Base-by-base conservation (phyloP, 2,329 filamentous ascomycete genomes). In the Kalaharituber pfeilii region DNA sequence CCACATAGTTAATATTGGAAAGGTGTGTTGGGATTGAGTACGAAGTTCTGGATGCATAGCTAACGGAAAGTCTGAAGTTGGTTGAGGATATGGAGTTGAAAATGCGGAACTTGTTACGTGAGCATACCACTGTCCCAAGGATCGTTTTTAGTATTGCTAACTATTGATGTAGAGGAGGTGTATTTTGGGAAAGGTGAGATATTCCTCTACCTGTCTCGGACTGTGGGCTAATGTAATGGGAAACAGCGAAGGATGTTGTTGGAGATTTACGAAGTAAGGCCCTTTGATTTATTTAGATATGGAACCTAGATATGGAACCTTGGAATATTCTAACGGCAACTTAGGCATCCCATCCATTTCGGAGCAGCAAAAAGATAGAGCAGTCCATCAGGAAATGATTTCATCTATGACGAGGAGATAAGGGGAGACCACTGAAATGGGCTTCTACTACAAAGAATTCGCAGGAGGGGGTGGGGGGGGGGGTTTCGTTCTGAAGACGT, bases 1-100 rank as follows among this genome's bases (percentile, higher is more conserved):
- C 68, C 91, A 98, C 73, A 91, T 98, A 64, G 85, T 84, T 64
- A 98, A 98, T 70, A 86, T 96, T 57, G 91, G 91, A 55, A 59
- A 62, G 45, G 52, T 53, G 22, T 15, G 13, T 22, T 27, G 18
- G 11, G 3, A 25, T 13, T 29, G 28, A 44, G 26, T 13, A 20
- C 36, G 11, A 13, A 24, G 36, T 20, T 15, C 8, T 24, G 18
- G 5, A 11, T n/a, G 11, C 9, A 27, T 49, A 18, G 24, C 24
- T 53, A 15, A n/a, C n/a, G n/a, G n/a, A n/a, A n/a, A n/a, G n/a
- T n/a, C n/a, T n/a, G n/a, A n/a, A 82, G 60, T 75, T 98, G 66
- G 88, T 98, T 52, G 91, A 98, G 74, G 91, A 98, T 69, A 96
- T 98, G 91, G 91, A 98, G 73, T 79, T 95, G 68, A 94, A 95